Conservation (phyloP, 768 basidiomycete species). For the Lactarius akahatsu region DNA sequence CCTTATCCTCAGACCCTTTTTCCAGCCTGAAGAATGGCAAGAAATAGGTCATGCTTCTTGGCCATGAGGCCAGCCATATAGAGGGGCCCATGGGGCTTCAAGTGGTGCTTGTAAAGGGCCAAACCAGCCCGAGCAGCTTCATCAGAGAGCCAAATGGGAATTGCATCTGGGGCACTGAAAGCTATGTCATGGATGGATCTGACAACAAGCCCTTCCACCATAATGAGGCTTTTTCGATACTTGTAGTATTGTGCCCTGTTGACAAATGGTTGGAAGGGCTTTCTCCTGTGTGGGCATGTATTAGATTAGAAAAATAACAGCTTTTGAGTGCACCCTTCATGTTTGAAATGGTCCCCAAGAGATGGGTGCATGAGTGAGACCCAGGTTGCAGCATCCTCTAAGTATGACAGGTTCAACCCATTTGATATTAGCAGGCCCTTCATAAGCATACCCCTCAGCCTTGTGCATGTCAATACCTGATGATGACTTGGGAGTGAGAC, state of each 20-base stretch:
- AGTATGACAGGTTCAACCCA: not conserved
- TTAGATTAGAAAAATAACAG: too few species aligned
- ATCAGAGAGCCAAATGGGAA: not conserved
- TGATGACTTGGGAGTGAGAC: not conserved
- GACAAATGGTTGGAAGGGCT: not conserved
- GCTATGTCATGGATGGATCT: not conserved
- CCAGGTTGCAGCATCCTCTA: not conserved
- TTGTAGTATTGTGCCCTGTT: not conserved
- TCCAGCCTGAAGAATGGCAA: not conserved
- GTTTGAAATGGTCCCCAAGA: not conserved
- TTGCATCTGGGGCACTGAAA: not conserved
- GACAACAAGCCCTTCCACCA: not conserved
- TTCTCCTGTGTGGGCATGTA: not conserved
- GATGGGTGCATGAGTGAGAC: not conserved
- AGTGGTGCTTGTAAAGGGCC: not conserved
- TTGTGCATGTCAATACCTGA: not conserved
- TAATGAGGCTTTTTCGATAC: not conserved
- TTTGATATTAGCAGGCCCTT: not conserved
- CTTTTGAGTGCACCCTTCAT: not conserved
- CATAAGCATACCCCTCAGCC: not conserved
- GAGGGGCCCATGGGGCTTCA: not conserved
- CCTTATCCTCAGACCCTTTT: not conserved
- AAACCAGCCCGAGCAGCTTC: not conserved
- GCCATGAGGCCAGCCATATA: not conserved
- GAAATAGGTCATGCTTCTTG: not conserved